phyloP scores from a whole-genome alignment of 2,329 filamentous ascomycete species.

The Xylariaceae sp. region DNA sequence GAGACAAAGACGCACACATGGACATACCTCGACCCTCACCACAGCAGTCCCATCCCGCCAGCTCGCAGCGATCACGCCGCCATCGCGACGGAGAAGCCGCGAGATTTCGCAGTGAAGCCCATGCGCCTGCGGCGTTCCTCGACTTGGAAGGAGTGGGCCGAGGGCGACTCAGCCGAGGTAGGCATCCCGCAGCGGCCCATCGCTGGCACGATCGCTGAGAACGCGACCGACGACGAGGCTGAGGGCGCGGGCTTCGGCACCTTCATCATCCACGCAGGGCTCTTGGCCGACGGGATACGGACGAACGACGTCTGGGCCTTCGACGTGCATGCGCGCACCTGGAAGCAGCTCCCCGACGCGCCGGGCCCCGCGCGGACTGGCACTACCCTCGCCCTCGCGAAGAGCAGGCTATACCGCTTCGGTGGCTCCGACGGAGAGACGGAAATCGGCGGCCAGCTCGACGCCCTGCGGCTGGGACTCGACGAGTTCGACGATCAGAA shows the following conservation, averaged over 20 bases:
- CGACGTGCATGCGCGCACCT: conserved; percentile 66
- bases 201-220: conserved; percentile 62
- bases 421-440: conserved; percentile 77
- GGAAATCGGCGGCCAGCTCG: conserved; percentile 75
- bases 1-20: conserved; percentile 70
- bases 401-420: conserved; percentile 75
- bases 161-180: conserved; percentile 60
- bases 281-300: conserved; percentile 66
- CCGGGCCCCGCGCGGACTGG: conserved; percentile 73
- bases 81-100: conserved; percentile 63
- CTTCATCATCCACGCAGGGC: conserved; percentile 80
- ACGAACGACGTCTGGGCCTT: conserved; percentile 80
- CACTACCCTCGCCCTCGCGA: conserved; percentile 68
- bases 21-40: conserved; percentile 66
- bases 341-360: conserved; percentile 72
- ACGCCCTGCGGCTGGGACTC: conserved; percentile 67
- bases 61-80: conserved; percentile 76
- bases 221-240: conserved; percentile 66
- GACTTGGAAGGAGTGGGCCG: conserved; percentile 63
- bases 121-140: conserved; percentile 45
- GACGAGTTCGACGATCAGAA: conserved; percentile 61
- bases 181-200: conserved; percentile 67
- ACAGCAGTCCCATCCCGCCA: conserved; percentile 59
- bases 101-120: conserved; percentile 51
- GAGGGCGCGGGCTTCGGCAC: conserved; percentile 69